Base-by-base conservation (phyloP, 2,329 filamentous ascomycete species). In the Pseudocercospora fuligena region DNA sequence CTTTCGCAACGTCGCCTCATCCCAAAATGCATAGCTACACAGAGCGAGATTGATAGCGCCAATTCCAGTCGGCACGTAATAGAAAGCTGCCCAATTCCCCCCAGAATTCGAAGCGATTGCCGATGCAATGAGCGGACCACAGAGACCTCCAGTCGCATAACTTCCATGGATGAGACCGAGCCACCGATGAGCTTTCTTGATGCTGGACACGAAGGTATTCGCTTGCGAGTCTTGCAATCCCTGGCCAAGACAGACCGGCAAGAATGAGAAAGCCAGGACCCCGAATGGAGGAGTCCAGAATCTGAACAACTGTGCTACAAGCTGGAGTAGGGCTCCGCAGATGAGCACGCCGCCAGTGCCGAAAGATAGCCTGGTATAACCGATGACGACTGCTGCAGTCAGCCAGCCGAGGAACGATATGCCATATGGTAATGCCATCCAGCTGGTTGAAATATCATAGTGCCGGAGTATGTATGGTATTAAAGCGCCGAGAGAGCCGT, bases 171-270 rank as follows among this genome's bases (percentile, higher is more conserved):
- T 65, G 29, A 69, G 36, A 1, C 70, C 68, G 0, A 72, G 61
- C 66, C 63, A 70, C n/a, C 66, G 61, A 59, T 72, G 70, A 5
- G 66, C 66, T 5, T 60, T 54, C 33, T 67, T 67, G 75, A 0
- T 82, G 80, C 0, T 33, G 12, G 61, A 33, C 0, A 89, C 87
- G 65, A 87, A 90, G 0, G 87, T 86, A 65, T 91, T 90, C 0
- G 85, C 84, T 23, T 89, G 86, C 0, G 88, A 85, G 69, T 91
- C 89, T 66, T 90, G 87, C 64, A 85, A 89, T 0, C 86, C 88
- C 73, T 89, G 87, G 0, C 88, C 88, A 0, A 89, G 72, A 9
- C 84, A 85, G 0, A 85, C 83, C 7, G 90, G 67, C 75, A 85
- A 86, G 73, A 90, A 90, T 0, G 86, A 87, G 2, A 84, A 73